Evolutionary conservation across 2,329 filamentous ascomycete species (phyloP).

Genomic region (Microcera coccophila): DNA sequence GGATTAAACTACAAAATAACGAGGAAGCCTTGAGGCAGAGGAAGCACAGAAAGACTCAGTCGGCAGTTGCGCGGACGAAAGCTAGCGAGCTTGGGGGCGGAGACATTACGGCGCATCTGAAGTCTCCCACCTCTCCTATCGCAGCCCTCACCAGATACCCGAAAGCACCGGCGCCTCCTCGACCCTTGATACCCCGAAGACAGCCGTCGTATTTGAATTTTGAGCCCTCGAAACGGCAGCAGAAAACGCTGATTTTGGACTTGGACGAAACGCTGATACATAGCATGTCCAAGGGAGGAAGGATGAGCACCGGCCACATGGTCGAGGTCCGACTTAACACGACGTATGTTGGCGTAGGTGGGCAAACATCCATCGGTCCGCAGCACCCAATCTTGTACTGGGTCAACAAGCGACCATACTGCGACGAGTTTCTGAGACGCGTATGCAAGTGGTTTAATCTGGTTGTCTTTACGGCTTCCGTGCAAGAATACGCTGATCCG

Average conservation of each 20-base stretch:
- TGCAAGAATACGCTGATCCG: conserved; percentile 97
- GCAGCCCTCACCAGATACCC: conserved; percentile 83
- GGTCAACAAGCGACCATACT: conserved; percentile 95
- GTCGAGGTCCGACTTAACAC: conserved; percentile 90
- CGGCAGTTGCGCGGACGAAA: conserved; percentile 42
- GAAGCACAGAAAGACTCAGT: conserved; percentile 62
- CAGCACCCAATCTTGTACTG: conserved; percentile 98
- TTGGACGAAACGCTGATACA: conserved; percentile 97
- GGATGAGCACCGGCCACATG: conserved; percentile 97
- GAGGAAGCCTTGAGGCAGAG: conserved; percentile 72
- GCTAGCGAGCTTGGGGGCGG: conserved; percentile 36
- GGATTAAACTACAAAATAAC: conserved; percentile 76
- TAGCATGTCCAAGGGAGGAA: conserved; percentile 92
- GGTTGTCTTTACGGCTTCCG: conserved; percentile 92
- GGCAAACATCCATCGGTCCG: conserved; percentile 58
- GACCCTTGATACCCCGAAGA: conserved; percentile 82
- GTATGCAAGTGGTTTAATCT: conserved; percentile 98
- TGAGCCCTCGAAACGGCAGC: conserved; percentile 54
- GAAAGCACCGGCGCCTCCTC: conserved; percentile 80
- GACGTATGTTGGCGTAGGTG: conserved; percentile 62
- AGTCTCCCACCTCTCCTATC: conserved; percentile 85
- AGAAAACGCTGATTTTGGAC: conserved; percentile 93
- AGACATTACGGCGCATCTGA: conserved; percentile 73
- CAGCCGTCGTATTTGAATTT: conserved; percentile 80
- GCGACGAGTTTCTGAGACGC: conserved; percentile 89